Evolutionary conservation across 441 rosid genomes (phyloP), one percentile per base, ranked within the genome.

Genomic region (Breynia disticha): DNA sequence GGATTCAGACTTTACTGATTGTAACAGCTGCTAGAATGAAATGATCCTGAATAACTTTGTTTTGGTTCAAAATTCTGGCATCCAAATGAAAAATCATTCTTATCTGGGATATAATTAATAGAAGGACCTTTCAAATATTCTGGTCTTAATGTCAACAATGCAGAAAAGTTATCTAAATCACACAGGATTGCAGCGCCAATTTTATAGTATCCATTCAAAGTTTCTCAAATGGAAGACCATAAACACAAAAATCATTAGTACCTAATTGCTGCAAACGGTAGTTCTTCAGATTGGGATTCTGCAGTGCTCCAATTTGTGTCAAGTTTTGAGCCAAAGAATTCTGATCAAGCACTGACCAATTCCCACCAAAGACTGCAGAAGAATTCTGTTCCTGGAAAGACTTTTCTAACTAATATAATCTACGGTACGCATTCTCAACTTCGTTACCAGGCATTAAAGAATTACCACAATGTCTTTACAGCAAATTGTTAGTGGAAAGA

Each of bases 401-500:
- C 56, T 72, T 78, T 48, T 84, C 91, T 61, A 79, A 84, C 64
- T 80, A 86, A 77, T 82, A 78, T 70, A 84, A 75, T 77, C 82
- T 81, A 72, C 80, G 88, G 73, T 76, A 78, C 76, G 79, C 75
- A 65, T 86, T 94, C 71, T 86, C 95, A 75, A 69, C 73, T 79
- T 83, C 83, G 83, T 86, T 78, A 71, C 84, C 95, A 82, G 97
- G 94, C 95, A 90, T 86, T 76, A 90, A 80, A 79, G 65, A 75
- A 54, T 55, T 70, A 59, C 64, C 67, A 46, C n/a, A 41, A 28
- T 28, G 35, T 28, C 35, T 28, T 1, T 0, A n/a, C n/a, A 28
- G 35, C 35, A 4, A 28, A 28, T 28, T 0, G 5, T 28, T 28
- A n/a, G n/a, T n/a, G n/a, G n/a, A n/a, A n/a, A n/a, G n/a, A n/a